Conservation (phyloP, 2,329 filamentous ascomycete species). For the Chaetomium strumarium region DNA sequence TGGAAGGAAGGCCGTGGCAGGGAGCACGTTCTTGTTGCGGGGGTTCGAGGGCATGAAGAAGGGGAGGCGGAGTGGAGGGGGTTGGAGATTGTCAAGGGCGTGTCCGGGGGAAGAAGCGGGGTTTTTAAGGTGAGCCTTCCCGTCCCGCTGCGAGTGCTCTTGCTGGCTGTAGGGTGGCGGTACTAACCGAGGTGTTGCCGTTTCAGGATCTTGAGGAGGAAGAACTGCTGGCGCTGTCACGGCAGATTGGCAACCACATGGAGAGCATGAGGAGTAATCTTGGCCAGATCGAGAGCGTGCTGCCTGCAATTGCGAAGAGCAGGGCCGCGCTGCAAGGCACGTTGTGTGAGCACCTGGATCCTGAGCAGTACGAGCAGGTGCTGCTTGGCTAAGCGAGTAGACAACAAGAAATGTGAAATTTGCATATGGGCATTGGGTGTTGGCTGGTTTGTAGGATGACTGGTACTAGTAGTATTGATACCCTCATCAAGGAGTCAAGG, state of each 20-base stretch:
- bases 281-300: slow-evolving; percentile 46
- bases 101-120: slow-evolving; percentile 10
- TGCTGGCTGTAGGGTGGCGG: not conserved
- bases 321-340: slow-evolving; percentile 45
- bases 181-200: not conserved
- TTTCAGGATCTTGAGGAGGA: slow-evolving; percentile 39
- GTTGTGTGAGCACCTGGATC: slow-evolving; percentile 41
- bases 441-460: slow-evolving; percentile 1
- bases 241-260: slow-evolving; percentile 49
- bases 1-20: slow-evolving; percentile 43
- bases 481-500: slow-evolving; percentile 1
- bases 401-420: not conserved
- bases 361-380: slow-evolving; percentile 42
- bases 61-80: slow-evolving; percentile 1
- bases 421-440: not conserved
- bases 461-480: slow-evolving; percentile 15
- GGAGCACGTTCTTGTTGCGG: slow-evolving; percentile 46
- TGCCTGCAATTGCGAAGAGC: slow-evolving; percentile 43
- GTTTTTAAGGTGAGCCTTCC: slow-evolving; percentile 30
- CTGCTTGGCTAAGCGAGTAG: slow-evolving; percentile 29
- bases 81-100: slow-evolving; percentile 10
- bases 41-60: slow-evolving; percentile 16
- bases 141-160: not conserved
- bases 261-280: slow-evolving; percentile 52
- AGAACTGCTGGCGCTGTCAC: slow-evolving; percentile 39